A percentile compares a stretch with the other conserved stretches of the same genome.
phyloP scores from a whole-genome alignment of 768 basidiomycete genomes.

The Agaricus sinodeliciosus region DNA sequence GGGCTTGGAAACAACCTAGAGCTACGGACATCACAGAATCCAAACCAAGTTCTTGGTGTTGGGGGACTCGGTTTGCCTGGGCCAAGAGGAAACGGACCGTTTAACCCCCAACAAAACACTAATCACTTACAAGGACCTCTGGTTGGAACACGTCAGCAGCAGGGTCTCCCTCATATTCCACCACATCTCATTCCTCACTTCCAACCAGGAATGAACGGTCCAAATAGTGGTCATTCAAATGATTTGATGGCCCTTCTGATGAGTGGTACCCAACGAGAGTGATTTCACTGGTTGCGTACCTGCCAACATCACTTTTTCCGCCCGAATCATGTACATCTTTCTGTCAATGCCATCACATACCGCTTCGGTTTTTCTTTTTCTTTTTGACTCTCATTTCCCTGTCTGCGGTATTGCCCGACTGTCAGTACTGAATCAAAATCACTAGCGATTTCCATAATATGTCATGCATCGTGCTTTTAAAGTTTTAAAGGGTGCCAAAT shows the following conservation, averaged over 20 bases:
- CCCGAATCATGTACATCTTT: constrained; percentile 7
- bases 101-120: constrained; percentile 38
- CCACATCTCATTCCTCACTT: constrained; percentile 28
- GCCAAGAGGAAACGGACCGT: constrained; percentile 38
- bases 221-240: constrained; percentile 52
- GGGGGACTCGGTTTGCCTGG: constrained; percentile 38
- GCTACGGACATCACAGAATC: constrained; percentile 41
- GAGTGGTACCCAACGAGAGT: constrained; percentile 67
- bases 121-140: constrained; percentile 37
- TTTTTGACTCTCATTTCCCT: constrained; percentile 1
- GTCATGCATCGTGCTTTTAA: not conserved
- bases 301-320: not conserved
- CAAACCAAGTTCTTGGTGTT: constrained; percentile 44
- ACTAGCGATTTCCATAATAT: constrained; percentile 1
- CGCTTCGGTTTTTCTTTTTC: not conserved
- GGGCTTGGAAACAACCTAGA: constrained; percentile 54
- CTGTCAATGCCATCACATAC: constrained; percentile 4
- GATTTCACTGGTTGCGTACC: constrained; percentile 17
- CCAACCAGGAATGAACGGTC: constrained; percentile 23
- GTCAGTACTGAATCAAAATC: constrained; percentile 8
- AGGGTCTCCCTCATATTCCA: constrained; percentile 50
- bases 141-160: constrained; percentile 43
- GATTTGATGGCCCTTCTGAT: constrained; percentile 83
- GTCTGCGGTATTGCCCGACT: constrained; percentile 8
- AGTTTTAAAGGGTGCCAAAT: not conserved